Base-by-base conservation (phyloP, 2,329 filamentous ascomycete genomes). In the Alternaria metachromatica region DNA sequence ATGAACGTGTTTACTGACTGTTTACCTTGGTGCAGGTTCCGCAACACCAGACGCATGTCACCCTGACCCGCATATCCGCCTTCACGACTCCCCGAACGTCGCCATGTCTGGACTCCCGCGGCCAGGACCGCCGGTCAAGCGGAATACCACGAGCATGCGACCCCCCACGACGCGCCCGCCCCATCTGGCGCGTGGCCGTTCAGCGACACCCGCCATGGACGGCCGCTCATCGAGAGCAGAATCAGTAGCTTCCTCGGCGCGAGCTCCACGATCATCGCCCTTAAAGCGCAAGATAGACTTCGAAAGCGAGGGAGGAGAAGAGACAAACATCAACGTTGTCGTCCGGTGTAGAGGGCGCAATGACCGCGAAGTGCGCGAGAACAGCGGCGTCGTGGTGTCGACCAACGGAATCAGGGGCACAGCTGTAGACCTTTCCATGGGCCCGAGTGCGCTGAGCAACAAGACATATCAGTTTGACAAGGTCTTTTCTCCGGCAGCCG, bases 271-370 rank as follows among this genome's bases (percentile, higher is more conserved):
- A n/a, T 83, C 84, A 6, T 82, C 83, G 30, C 81, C 87, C 26
- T 86, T 85, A 48, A 97, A 97, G 84, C 90, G 94, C 75, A 97
- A 97, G 80, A 88, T 92, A 75, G 92, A 96, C 41, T 95, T 90
- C 76, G 94, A 95, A 48, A 80, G 87, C 6, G 89, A 92, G 59
- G 73, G 87, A 60, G 74, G 87, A 55, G 90, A 94, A 72, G 94
- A 97, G 80, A 98, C 95, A 8, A 99, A 97, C 78, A 99, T 99
- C 81, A 96, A 96, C 78, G 96, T 99, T 50, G 94, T 98, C 33
- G 96, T 99, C 62, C 88, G 96, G 68, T 99, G 95, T 82, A 88
- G 96, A 71, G 96, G 95, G 6, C 91, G 96, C 67, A 98, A 92
- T 78, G 92, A 97, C 72, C 90, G 95, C 70, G 96, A 99, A 82